Percentiles rank a stretch among this genome's conserved stretches.
These are phyloP conservation scores for Capronia coronata DNA, from an alignment of 2,329 filamentous ascomycete species.

Conservation along the genomic window DNA sequence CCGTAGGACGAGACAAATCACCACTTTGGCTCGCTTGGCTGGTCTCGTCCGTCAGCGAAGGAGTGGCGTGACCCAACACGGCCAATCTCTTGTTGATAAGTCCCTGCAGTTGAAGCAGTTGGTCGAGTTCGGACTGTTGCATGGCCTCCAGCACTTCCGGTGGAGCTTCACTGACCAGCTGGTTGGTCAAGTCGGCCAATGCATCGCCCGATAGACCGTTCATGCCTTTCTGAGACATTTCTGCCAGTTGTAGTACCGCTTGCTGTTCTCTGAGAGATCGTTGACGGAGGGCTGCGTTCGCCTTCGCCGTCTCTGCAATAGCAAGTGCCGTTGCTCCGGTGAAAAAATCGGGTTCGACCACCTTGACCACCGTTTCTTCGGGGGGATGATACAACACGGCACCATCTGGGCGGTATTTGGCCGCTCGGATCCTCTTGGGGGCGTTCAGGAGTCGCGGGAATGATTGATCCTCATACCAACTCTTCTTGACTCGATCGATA, in stretches of 20 bases:
- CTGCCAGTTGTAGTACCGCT: constrained; percentile 21
- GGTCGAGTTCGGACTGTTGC: constrained; percentile 19
- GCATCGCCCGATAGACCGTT: constrained; percentile 17
- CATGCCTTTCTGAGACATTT: constrained; percentile 21
- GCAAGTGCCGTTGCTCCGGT: constrained; percentile 24
- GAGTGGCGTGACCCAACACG: constrained; percentile 6
- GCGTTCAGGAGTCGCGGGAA: constrained; percentile 16
- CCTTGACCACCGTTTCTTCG: constrained; percentile 28
- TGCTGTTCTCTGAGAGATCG: constrained; percentile 27
- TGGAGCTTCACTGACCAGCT: constrained; percentile 25
- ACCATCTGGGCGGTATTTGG: constrained; percentile 20
- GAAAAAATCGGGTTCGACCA: constrained; percentile 30
- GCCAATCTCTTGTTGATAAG: constrained; percentile 22
- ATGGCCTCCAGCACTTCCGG: constrained; percentile 19
- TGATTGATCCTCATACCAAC: constrained; percentile 31
- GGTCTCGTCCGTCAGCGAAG: background rate
- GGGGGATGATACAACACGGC: constrained; percentile 17
- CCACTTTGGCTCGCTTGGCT: background rate
- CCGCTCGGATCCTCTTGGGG: constrained; percentile 14
- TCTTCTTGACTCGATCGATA: constrained; percentile 54
- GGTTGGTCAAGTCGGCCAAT: constrained; percentile 25
- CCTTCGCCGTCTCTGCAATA: constrained; percentile 25
- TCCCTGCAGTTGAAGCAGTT: constrained; percentile 19
- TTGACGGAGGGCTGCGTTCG: constrained; percentile 21
- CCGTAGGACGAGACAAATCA: no score